Conservation (phyloP, 176 grass and related monocot species). For the Eleusine coracana region DNA sequence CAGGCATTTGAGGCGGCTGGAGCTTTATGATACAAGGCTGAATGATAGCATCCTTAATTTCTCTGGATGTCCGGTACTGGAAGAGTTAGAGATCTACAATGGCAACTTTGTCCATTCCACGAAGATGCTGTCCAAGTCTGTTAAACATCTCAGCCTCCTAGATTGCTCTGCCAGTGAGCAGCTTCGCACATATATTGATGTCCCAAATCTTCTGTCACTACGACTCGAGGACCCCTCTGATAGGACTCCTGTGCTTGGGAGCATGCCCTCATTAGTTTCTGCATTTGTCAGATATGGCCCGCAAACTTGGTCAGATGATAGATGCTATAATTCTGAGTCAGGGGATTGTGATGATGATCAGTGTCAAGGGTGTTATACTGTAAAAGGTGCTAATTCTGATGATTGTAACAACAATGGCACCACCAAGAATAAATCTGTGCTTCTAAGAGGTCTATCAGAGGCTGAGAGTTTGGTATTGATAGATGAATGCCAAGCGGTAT, state of each 20-base stretch:
- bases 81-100: neutral
- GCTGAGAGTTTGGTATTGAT: neutral
- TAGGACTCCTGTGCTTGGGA: constrained; percentile 21
- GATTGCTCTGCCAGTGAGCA: neutral
- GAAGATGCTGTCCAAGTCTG: constrained; percentile 7
- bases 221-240: neutral
- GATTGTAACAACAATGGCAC: neutral
- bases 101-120: neutral
- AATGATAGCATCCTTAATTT: constrained; percentile 32
- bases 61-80: constrained; percentile 24
- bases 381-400: neutral
- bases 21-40: neutral
- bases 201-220: neutral
- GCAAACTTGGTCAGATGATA: neutral
- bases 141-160: neutral
- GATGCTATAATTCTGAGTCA: neutral
- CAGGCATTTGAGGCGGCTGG: constrained; percentile 5
- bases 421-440: neutral
- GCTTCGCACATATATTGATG: neutral
- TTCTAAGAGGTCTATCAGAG: constrained; percentile 11
- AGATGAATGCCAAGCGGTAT: neutral
- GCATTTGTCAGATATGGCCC: neutral
- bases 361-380: neutral
- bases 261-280: neutral
- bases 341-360: neutral